These are phyloP conservation scores for Schizophyllum commune DNA, from an alignment of 1,284 basidiomycete species.

Conservation along the genomic window DNA sequence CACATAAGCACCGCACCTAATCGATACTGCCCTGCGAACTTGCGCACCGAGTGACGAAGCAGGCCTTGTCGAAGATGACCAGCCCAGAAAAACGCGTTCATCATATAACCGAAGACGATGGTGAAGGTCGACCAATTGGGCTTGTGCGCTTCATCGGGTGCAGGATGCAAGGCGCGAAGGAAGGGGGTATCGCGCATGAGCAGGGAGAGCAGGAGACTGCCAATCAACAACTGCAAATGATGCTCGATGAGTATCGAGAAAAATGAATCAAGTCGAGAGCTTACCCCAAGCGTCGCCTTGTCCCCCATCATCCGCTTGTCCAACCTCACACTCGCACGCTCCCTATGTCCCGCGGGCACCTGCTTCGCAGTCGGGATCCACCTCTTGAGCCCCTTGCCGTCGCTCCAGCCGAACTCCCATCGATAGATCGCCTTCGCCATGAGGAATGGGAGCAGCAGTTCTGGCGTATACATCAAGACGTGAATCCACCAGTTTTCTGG, in stretches of 20 bases:
- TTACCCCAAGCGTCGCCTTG: neutral
- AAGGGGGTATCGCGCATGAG: neutral
- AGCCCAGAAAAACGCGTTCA: neutral
- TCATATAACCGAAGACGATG: neutral
- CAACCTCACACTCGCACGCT: constrained; percentile 5
- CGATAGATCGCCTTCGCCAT: constrained; percentile 9
- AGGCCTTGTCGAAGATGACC: neutral
- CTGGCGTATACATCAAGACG: neutral
- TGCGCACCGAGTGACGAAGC: neutral
- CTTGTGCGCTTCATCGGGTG: neutral
- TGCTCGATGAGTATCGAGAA: too few species aligned
- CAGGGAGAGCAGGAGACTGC: neutral
- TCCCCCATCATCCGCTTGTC: constrained; percentile 1
- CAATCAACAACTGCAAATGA: neutral
- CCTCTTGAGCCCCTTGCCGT: constrained; percentile 1
- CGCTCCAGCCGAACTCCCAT: constrained; percentile 5
- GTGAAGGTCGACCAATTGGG: neutral
- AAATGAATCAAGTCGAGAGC: neutral
- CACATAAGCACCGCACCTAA: neutral
- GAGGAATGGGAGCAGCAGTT: constrained; percentile 2
- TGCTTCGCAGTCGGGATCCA: constrained; percentile 5
- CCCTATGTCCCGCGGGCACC: constrained; percentile 7
- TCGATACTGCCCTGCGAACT: neutral
- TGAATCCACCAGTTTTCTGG: neutral
- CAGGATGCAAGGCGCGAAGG: neutral